A percentile compares a stretch with the other conserved stretches of the same genome.
Conservation (phyloP, 1,284 basidiomycete species). For the Cryptococcus sp. region DNA sequence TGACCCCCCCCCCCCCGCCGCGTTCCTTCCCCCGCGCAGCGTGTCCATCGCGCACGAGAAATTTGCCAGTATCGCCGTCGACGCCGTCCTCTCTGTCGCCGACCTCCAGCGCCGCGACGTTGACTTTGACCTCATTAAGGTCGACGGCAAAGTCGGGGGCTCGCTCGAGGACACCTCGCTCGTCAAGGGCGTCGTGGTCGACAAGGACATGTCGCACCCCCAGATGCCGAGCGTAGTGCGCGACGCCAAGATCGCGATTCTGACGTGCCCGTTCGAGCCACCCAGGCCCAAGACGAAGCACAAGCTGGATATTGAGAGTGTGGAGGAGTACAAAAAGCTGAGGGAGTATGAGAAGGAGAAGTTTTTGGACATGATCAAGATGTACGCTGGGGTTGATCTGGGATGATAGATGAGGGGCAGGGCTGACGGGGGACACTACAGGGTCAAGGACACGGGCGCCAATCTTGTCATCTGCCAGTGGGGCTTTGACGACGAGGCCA, state of each 20-base stretch:
- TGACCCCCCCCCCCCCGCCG: not conserved
- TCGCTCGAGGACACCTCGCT: conserved; percentile 85
- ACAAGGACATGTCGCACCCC: conserved; percentile 99
- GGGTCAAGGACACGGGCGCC: conserved; percentile 95
- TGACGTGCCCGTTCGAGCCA: conserved; percentile 98
- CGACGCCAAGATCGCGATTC: conserved; percentile 90
- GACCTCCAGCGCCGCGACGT: conserved; percentile 94
- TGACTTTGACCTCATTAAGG: conserved; percentile 98
- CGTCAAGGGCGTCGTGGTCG: conserved; percentile 84
- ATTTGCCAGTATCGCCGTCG: conserved; percentile 96
- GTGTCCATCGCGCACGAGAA: conserved; percentile 94
- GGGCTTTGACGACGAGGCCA: conserved; percentile 99
- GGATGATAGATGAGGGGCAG: not conserved
- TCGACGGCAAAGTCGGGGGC: conserved; percentile 97
- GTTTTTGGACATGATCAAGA: conserved; percentile 93
- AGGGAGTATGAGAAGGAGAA: conserved; percentile 94
- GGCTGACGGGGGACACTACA: conserved; percentile 18
- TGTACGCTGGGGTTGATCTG: conserved; percentile 25
- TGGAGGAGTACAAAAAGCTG: conserved; percentile 97
- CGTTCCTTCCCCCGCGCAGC: conserved; percentile 54
- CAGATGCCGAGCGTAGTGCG: conserved; percentile 89
- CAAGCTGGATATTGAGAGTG: conserved; percentile 93
- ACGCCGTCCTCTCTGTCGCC: conserved; percentile 91
- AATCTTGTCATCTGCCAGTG: conserved; percentile 99
- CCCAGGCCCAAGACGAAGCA: conserved; percentile 99